Evolutionary conservation across 441 rosid genomes (phyloP), one percentile per base, ranked within the genome.

Genomic region (Croton laevigatus): DNA sequence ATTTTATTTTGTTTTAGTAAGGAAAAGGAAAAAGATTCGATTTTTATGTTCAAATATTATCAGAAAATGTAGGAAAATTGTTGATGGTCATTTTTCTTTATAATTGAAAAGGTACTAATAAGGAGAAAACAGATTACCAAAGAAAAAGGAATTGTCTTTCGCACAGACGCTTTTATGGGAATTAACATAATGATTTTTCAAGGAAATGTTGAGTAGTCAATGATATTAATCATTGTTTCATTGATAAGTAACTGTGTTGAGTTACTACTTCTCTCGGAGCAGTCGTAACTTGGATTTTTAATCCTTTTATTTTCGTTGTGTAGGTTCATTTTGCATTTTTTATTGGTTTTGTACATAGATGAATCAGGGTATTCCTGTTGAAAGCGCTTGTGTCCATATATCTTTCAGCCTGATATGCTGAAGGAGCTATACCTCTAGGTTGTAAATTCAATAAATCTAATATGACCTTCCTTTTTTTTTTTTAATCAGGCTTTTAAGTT

Each of bases 401-500:
- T 37, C 8, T 10, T 49, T 38, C 65, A 34, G 45, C 42, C 58
- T 65, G 23, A 36, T 48, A 57, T 27, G 61, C 17, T 23, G 61
- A 27, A 32, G 45, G 5, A 16, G 11, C 51, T 65, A 12, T 65
- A 20, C 36, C 12, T 17, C 45, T 34, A 32, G 59, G 40, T 71
- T 46, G 54, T 52, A n/a, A 54, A 64, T 34, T 59, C 42, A 22
- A 54, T 34, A 54, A 27, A 16, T 36, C 61, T 57, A 57, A 27
- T 62, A 7, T 68, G 65, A 65, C 60, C 65, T 71, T 51, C 68
- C 37, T 62, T 3, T 62, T 76, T 27, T 22, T 32, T 16, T 63
- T 58, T n/a, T n/a, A n/a, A 42, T 68, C 77, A 80, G 87, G 81
- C 57, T 73, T 51, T 60, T 81, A 70, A 73, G 73, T 52, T 32